phyloP scores from a whole-genome alignment of 495 filamentous ascomycete species.

The Penicillium nucicola region DNA sequence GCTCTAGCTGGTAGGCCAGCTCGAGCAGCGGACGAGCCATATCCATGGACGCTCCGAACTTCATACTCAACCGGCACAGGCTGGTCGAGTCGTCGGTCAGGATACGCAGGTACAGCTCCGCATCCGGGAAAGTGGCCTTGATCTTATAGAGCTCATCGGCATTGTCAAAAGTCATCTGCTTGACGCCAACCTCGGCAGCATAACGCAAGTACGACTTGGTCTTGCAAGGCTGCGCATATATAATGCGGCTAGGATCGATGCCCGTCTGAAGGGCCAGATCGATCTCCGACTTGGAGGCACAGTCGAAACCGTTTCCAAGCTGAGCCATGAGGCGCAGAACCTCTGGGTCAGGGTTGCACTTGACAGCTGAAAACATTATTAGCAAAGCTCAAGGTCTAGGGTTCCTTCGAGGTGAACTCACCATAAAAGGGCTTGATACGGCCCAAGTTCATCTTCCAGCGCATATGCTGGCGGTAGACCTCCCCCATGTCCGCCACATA shows the following conservation, averaged over 20 bases:
- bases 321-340: constrained; percentile 82
- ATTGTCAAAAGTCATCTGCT: constrained; percentile 99
- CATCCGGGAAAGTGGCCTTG: constrained; percentile 81
- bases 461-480: constrained; percentile 96
- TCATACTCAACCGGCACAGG: constrained; percentile 89
- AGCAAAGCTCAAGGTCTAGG: neutral
- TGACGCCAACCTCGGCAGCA: constrained; percentile 77
- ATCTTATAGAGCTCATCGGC: constrained; percentile 98
- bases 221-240: constrained; percentile 99
- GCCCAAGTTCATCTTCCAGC: constrained; percentile 93
- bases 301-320: constrained; percentile 95
- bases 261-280: constrained; percentile 82
- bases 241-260: constrained; percentile 87
- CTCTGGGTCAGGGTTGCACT: constrained; percentile 93
- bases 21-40: constrained; percentile 72
- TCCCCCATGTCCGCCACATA: constrained; percentile 98
- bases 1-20: constrained; percentile 79
- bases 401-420: constrained; percentile 38
- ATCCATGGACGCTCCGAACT: constrained; percentile 91
- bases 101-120: constrained; percentile 90
- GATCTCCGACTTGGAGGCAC: constrained; percentile 95
- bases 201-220: constrained; percentile 96
- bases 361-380: constrained; percentile 65
- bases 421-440: constrained; percentile 97
- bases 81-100: constrained; percentile 93